phyloP scores from a whole-genome alignment of 108 stramenopile genomes.

The Pseudonitzschia pungens region DNA sequence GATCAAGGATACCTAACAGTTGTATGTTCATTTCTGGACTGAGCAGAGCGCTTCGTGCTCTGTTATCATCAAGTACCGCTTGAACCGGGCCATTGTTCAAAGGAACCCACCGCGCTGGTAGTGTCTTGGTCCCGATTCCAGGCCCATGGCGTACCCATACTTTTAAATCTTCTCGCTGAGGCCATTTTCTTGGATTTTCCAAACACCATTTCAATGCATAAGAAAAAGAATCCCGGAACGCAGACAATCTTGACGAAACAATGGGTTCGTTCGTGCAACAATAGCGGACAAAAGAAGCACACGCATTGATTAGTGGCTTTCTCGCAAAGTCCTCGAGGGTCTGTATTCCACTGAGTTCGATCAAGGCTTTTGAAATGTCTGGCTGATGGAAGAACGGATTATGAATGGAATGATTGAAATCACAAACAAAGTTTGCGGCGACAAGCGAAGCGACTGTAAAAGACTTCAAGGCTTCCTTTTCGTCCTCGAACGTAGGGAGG shows the following conservation, averaged over 20 bases:
- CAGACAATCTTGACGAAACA: neutral
- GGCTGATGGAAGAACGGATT: constrained; percentile 11
- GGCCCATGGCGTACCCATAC: constrained; percentile 11
- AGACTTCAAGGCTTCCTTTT: constrained; percentile 2
- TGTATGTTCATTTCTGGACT: constrained; percentile 18
- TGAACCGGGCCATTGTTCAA: neutral
- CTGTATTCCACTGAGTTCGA: constrained; percentile 3
- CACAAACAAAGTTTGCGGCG: constrained; percentile 15
- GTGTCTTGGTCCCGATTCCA: constrained; percentile 15
- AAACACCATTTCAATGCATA: constrained; percentile 11
- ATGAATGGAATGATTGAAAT: constrained; percentile 3
- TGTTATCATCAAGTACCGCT: constrained; percentile 9
- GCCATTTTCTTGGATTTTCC: neutral
- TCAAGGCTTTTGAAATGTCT: constrained; percentile 9
- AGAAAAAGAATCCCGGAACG: constrained; percentile 11
- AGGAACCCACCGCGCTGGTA: constrained; percentile 12
- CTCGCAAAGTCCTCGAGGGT: neutral
- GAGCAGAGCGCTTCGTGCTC: neutral
- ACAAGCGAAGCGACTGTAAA: constrained; percentile 6
- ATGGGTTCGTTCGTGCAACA: constrained; percentile 8
- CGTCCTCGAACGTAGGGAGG: neutral
- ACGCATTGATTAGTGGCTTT: neutral
- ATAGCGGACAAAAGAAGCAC: constrained; percentile 15
- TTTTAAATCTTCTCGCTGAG: neutral
- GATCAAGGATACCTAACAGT: constrained; percentile 13